A percentile compares a stretch with the other conserved stretches of the same genome.
Evolutionary conservation across 768 basidiomycete genomes (phyloP).

Genomic region (Sarcodon aspratus): DNA sequence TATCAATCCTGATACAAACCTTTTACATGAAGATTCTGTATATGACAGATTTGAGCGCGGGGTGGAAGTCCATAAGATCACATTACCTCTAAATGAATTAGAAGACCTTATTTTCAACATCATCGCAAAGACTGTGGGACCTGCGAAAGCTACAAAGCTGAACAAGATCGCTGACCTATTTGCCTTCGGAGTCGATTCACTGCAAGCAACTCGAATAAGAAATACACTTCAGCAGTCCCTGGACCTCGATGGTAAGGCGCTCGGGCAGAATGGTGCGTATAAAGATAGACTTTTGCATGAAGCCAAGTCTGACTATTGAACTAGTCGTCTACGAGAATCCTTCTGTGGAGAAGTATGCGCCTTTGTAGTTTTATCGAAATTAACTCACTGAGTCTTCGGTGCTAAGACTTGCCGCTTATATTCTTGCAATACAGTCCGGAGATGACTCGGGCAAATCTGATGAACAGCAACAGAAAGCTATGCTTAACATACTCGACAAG

Average conservation of each 20-base stretch:
- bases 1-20: not conserved
- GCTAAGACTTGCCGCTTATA: slow-evolving; percentile 27
- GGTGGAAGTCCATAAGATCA: slow-evolving; percentile 18
- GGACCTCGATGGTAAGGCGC: slow-evolving; percentile 15
- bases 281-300: not conserved
- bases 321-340: slow-evolving; percentile 41
- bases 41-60: slow-evolving; percentile 33
- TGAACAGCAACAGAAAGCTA: slow-evolving; percentile 22
- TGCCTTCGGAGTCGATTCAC: slow-evolving; percentile 40
- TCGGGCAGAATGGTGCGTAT: slow-evolving; percentile 24
- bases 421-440: slow-evolving; percentile 24
- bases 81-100: slow-evolving; percentile 15
- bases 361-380: not conserved
- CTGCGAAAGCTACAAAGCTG: slow-evolving; percentile 17
- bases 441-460: slow-evolving; percentile 9
- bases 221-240: slow-evolving; percentile 33
- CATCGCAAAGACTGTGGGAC: slow-evolving; percentile 23
- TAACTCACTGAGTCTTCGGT: slow-evolving; percentile 1
- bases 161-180: slow-evolving; percentile 26
- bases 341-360: slow-evolving; percentile 23
- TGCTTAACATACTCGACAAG: slow-evolving; percentile 36
- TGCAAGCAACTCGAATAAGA: slow-evolving; percentile 39
- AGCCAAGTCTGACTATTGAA: slow-evolving; percentile 5
- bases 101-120: slow-evolving; percentile 24
- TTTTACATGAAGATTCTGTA: slow-evolving; percentile 12